A percentile compares a stretch with the other conserved stretches of the same genome.
Evolutionary conservation across 2,329 filamentous ascomycete genomes (phyloP).

Genomic region (Arthrobotrys megalospora): DNA sequence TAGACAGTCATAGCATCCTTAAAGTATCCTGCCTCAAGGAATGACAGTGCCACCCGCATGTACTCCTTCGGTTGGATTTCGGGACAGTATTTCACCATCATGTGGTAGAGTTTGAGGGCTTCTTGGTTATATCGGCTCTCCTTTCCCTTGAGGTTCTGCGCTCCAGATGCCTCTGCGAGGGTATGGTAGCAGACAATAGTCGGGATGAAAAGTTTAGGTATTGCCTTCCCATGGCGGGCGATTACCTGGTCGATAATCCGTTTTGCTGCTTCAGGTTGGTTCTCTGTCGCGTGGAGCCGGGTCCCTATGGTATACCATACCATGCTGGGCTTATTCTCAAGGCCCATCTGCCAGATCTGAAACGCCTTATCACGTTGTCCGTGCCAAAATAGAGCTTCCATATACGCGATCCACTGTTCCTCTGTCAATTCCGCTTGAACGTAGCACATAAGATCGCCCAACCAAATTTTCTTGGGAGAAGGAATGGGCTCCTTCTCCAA

Average conservation of each 20-base stretch:
- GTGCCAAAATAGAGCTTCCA: conserved; percentile 58
- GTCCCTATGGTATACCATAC: conserved; percentile 49
- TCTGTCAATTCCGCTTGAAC: conserved; percentile 39
- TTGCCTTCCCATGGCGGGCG: conserved; percentile 19
- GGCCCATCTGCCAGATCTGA: conserved; percentile 42
- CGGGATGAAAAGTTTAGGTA: conserved; percentile 48
- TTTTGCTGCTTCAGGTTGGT: conserved; percentile 42
- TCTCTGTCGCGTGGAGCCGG: conserved; percentile 53
- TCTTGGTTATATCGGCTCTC: conserved; percentile 48
- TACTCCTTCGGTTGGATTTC: conserved; percentile 48
- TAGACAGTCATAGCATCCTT: conserved; percentile 48
- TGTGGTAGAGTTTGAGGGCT: conserved; percentile 38
- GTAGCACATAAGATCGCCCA: conserved; percentile 56
- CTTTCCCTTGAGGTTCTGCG: conserved; percentile 42
- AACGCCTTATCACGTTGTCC: conserved; percentile 48
- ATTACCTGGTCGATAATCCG: conserved; percentile 44
- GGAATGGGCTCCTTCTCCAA: conserved; percentile 48
- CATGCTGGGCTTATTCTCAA: conserved; percentile 41
- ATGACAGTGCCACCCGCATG: conserved; percentile 51
- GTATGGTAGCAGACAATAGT: conserved; percentile 56
- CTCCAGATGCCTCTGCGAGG: conserved; percentile 36
- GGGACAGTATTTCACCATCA: conserved; percentile 47
- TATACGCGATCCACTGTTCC: conserved; percentile 53
- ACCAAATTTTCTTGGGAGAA: conserved; percentile 37
- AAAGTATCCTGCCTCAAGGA: conserved; percentile 53